A percentile compares a stretch with the other conserved stretches of the same genome.
These are phyloP conservation scores for Arxiozyma telluris DNA, from an alignment of 1,139 yeast genomes.

Conservation along the genomic window DNA sequence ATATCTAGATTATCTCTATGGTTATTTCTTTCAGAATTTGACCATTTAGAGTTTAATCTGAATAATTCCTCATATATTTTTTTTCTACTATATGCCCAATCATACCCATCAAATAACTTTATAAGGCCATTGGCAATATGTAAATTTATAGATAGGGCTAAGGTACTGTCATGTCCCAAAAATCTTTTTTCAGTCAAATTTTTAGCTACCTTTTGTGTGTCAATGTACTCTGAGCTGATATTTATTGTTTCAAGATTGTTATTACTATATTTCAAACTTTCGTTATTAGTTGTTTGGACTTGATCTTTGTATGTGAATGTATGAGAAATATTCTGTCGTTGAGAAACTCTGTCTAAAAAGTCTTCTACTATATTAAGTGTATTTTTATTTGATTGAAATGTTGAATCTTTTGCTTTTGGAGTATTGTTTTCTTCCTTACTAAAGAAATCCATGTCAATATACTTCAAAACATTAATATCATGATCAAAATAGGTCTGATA, in stretches of 20 bases:
- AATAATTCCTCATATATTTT: constrained; percentile 54
- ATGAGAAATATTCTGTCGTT: neutral
- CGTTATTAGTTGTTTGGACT: neutral
- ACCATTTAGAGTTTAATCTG: neutral
- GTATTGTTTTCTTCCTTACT: neutral
- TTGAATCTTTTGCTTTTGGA: neutral
- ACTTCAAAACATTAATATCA: constrained; percentile 42
- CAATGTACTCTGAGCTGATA: constrained; percentile 11
- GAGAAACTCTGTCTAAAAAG: constrained; percentile 11
- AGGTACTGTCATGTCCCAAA: constrained; percentile 3
- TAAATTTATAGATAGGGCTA: constrained; percentile 7
- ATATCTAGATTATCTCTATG: neutral
- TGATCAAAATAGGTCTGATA: constrained; percentile 35
- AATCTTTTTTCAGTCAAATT: neutral
- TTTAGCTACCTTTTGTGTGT: constrained; percentile 5
- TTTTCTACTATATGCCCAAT: constrained; percentile 74
- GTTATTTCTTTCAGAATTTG: neutral
- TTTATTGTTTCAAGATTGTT: neutral
- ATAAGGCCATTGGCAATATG: constrained; percentile 24
- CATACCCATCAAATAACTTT: constrained; percentile 81
- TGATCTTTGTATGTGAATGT: neutral
- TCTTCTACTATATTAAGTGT: constrained; percentile 13
- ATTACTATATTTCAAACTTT: neutral
- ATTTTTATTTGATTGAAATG: neutral
- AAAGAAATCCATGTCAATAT: constrained; percentile 36